Evolutionary conservation across 306 rosid species (phyloP).

Genomic region (Begonia loranthoides): DNA sequence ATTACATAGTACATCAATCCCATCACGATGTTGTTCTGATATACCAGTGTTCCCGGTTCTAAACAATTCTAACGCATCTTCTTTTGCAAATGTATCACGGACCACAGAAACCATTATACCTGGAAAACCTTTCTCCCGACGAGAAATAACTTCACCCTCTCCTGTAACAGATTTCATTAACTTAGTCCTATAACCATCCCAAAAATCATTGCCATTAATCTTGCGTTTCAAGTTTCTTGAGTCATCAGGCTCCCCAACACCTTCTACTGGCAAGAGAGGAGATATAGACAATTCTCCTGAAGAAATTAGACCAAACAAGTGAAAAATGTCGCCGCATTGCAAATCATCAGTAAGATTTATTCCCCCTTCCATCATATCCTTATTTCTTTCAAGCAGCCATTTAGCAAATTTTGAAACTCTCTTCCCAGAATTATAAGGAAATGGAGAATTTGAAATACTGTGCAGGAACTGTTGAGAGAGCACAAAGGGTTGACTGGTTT

Average conservation of each 20-base stretch:
- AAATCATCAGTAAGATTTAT: constrained; percentile 49
- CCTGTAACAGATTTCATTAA: constrained; percentile 39
- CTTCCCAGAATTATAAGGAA: constrained; percentile 61
- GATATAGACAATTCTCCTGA: constrained; percentile 60
- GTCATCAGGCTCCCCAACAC: constrained; percentile 89
- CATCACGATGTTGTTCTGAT: constrained; percentile 18
- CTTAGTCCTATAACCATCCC: constrained; percentile 38
- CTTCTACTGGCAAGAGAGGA: constrained; percentile 62
- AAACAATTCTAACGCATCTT: constrained; percentile 42
- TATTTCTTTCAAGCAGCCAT: constrained; percentile 53
- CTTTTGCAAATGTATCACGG: constrained; percentile 32
- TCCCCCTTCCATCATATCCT: constrained; percentile 45
- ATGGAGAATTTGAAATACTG: constrained; percentile 60
- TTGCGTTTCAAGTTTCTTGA: constrained; percentile 65
- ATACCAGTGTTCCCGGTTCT: constrained; percentile 22
- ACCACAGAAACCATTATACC: constrained; percentile 45
- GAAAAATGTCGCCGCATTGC: constrained; percentile 75
- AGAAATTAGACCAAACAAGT: constrained; percentile 71
- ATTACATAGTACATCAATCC: constrained; percentile 11
- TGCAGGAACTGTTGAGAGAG: constrained; percentile 74
- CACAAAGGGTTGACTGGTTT: constrained; percentile 43
- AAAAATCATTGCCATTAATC: constrained; percentile 33
- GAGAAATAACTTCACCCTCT: constrained; percentile 89
- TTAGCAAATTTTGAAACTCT: constrained; percentile 49
- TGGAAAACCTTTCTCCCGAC: constrained; percentile 94